Percentiles rank a stretch among this genome's conserved stretches.
Evolutionary conservation across 768 basidiomycete genomes (phyloP).

Genomic region (Mycena albidolilacea): DNA sequence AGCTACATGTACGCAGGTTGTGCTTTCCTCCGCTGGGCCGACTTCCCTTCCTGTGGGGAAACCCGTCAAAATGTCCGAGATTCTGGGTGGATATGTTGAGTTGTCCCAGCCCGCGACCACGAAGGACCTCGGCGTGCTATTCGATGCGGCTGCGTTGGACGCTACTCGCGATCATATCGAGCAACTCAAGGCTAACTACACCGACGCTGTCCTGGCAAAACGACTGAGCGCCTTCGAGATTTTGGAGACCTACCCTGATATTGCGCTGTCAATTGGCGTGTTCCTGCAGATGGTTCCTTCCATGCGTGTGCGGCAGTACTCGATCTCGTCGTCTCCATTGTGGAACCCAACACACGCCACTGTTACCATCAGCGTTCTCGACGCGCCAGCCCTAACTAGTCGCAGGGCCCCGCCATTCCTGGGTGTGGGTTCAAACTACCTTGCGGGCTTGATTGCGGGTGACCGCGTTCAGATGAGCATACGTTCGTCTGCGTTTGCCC

Average conservation of each 20-base stretch:
- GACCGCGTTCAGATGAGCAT: conserved; percentile 7
- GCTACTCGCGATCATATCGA: neutral
- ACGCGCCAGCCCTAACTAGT: neutral
- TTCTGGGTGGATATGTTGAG: conserved; percentile 1
- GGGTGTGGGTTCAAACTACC: conserved; percentile 7
- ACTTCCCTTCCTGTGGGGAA: neutral
- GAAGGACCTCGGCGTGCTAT: neutral
- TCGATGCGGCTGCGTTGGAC: neutral
- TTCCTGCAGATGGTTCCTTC: conserved; percentile 4
- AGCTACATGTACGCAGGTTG: conserved; percentile 43
- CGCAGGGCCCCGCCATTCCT: neutral
- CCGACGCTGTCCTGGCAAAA: neutral
- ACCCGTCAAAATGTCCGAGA: neutral
- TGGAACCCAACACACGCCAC: neutral
- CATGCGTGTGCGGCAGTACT: conserved; percentile 10
- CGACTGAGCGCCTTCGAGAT: neutral
- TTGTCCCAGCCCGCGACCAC: neutral
- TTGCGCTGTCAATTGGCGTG: neutral
- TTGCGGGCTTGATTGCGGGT: neutral
- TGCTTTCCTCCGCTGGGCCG: conserved; percentile 35
- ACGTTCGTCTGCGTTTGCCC: neutral
- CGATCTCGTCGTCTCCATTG: conserved; percentile 7
- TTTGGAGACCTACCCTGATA: neutral
- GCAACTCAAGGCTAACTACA: neutral
- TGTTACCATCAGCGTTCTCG: neutral